These are phyloP conservation scores for Colletotrichum sp. DNA, from an alignment of 2,329 filamentous ascomycete species.

Conservation along the genomic window DNA sequence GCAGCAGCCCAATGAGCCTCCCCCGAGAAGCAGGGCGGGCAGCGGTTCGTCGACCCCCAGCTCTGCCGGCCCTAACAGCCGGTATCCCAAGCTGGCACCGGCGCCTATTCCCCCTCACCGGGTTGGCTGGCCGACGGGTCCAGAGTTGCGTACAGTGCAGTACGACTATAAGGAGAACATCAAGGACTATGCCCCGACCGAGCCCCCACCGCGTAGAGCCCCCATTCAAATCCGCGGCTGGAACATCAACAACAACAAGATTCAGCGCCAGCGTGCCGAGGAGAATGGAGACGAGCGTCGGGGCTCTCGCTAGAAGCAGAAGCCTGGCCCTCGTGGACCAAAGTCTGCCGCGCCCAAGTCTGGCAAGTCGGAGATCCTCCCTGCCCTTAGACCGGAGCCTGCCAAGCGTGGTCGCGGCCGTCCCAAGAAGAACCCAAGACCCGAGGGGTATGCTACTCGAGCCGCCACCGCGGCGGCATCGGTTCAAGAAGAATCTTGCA, in stretches of 20 bases:
- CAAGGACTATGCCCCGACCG: conserved; percentile 61
- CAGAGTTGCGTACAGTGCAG: conserved; percentile 63
- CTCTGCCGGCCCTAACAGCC: conserved; percentile 1
- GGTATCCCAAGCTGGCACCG: conserved; percentile 62
- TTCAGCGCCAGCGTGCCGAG: conserved; percentile 13
- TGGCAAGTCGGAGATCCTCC: not conserved
- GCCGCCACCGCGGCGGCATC: not conserved
- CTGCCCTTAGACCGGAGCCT: not conserved
- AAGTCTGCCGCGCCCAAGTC: not conserved
- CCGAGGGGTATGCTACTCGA: not conserved
- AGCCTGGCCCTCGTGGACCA: not conserved
- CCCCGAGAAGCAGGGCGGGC: conserved; percentile 16
- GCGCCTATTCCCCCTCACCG: conserved; percentile 59
- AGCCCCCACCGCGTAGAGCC: conserved; percentile 59
- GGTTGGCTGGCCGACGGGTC: conserved; percentile 48
- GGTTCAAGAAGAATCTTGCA: not conserved
- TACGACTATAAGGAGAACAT: conserved; percentile 61
- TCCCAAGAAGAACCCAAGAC: not conserved
- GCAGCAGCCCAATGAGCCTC: conserved; percentile 10
- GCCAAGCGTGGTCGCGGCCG: not conserved
- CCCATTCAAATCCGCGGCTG: conserved; percentile 63
- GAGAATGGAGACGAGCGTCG: conserved; percentile 23
- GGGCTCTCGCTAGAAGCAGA: conserved; percentile 15
- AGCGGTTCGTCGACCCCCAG: conserved; percentile 22
- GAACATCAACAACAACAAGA: conserved; percentile 29